These are phyloP conservation scores for Stromatinia cepivora DNA, from an alignment of 2,329 filamentous ascomycete genomes.

Conservation along the genomic window DNA sequence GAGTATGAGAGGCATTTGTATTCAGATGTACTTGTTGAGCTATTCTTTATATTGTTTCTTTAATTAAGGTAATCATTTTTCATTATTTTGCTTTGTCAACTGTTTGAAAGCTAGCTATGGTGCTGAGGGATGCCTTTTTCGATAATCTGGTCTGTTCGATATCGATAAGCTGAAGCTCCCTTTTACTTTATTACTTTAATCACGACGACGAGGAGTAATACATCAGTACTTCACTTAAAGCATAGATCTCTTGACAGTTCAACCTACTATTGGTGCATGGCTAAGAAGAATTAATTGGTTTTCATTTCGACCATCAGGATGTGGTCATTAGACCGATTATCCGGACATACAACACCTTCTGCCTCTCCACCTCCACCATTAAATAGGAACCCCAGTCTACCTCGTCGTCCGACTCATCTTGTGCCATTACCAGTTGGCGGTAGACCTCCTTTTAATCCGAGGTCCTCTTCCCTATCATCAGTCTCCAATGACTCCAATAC, in stretches of 20 bases:
- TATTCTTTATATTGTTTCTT: background rate
- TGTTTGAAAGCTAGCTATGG: background rate
- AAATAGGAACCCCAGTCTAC: conserved; percentile 64
- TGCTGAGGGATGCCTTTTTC: conserved; percentile 8
- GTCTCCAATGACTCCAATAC: conserved; percentile 73
- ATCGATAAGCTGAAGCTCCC: conserved; percentile 18
- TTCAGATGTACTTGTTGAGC: background rate
- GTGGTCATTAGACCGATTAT: conserved; percentile 84
- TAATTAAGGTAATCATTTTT: background rate
- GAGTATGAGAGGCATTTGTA: background rate
- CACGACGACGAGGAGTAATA: conserved; percentile 5
- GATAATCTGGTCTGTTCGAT: conserved; percentile 22
- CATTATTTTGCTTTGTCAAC: background rate
- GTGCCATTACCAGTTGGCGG: conserved; percentile 68
- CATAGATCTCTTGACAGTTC: background rate
- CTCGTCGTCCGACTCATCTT: conserved; percentile 66
- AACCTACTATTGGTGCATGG: background rate
- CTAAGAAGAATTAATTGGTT: background rate
- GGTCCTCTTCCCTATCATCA: conserved; percentile 78
- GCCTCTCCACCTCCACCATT: conserved; percentile 60
- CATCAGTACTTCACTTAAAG: background rate
- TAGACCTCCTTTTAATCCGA: conserved; percentile 66
- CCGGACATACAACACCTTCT: conserved; percentile 62
- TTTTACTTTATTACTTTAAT: background rate
- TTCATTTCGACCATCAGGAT: conserved; percentile 48